Base-by-base conservation (phyloP, 768 basidiomycete genomes). In the Pulveroboletus sp. region DNA sequence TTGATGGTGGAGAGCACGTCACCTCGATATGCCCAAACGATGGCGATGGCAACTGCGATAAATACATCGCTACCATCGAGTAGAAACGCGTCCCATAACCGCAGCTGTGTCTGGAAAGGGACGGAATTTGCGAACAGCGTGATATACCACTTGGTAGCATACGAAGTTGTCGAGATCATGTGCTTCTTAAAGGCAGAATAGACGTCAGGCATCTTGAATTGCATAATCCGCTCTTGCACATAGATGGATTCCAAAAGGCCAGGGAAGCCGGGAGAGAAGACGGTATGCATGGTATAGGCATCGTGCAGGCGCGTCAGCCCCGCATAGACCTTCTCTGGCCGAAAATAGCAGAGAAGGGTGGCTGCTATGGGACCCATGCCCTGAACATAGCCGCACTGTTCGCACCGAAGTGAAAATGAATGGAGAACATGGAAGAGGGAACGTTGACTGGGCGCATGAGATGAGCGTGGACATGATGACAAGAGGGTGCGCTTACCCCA, bases 81-180 rank as follows among this genome's bases (percentile, higher is more conserved):
- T 39, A 97, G 72, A 62, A 97, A 90, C 11, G 81, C 91, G 64
- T 99, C 97, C 95, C 95, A 99, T 25, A 99, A 64, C 52, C 97
- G 78, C 23, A 98, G 71, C 71, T 97, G 94, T 40, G 87, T 92
- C 68, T 94, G 90, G 67, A 95, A 98, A 20, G 95, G 93, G 36
- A 99, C 86, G 0, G 90, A 90, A 63, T 95, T 97, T 42, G 94
- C 84, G 62, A 97, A 99, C 13, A 98, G 74, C 3, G 97, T 98
- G 68, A 99, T 98, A 65, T 97, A 99, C 97, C 97, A 98, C 69
- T 98, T 98, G 2, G 95, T 97, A 23, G 94, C 94, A 70, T 95
- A 99, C 17, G 91, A 83, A 24, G 94, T 94, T 12, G 92, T 94
- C 8, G 89, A 89, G 50, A 99, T 87, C 79, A 81, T 87, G 59